Base-by-base conservation (phyloP, 1,284 basidiomycete genomes). In the Ceratobasidium sp. region DNA sequence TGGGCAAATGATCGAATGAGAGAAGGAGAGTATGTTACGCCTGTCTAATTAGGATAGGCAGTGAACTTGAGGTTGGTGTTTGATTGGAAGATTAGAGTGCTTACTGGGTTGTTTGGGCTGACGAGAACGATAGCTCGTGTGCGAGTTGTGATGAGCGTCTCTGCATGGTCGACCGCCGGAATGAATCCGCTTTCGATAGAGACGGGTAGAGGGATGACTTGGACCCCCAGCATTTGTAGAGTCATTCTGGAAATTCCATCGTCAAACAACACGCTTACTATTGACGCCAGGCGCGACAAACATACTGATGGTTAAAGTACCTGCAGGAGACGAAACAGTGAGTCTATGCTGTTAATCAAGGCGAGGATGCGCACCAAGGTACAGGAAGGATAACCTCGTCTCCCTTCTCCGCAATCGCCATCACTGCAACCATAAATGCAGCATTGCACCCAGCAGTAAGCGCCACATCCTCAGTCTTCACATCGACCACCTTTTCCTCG, bases 381-480 rank as follows among this genome's bases (percentile, higher is more conserved):
- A 90, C 84, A 6, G 94, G 93, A 16, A 96, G 80, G 61, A 97
- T 89, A 49, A 95, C 83, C 75, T 92, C 91, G 74, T 93, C 91
- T 0, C 91, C 91, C 1, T 87, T 83, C 74, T 88, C 87, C 21
- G 90, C 92, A 5, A 97, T 79, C 16, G 86, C 85, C 84, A 89
- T 88, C 8, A 89, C 83, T 0, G 85, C 81, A 0, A 90, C 86
- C 14, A 89, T 84, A 77, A 93, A 93, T 1, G 91, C 91, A 79
- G 92, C 80, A 76, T 92, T 92, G 77, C 88, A 89, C 2, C 90
- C 90, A 0, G 89, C 84, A 0, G 90, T 91, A 75, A 92, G 78
- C 1, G 85, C 86, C 28, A 92, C 80, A 77, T 93, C 90, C 0
- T 87, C 83, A 1, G 79, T 73, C 0, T 77, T 81, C n/a, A 91